Evolutionary conservation across 2,329 filamentous ascomycete species (phyloP).

Genomic region (Mycosphaerella sp.): DNA sequence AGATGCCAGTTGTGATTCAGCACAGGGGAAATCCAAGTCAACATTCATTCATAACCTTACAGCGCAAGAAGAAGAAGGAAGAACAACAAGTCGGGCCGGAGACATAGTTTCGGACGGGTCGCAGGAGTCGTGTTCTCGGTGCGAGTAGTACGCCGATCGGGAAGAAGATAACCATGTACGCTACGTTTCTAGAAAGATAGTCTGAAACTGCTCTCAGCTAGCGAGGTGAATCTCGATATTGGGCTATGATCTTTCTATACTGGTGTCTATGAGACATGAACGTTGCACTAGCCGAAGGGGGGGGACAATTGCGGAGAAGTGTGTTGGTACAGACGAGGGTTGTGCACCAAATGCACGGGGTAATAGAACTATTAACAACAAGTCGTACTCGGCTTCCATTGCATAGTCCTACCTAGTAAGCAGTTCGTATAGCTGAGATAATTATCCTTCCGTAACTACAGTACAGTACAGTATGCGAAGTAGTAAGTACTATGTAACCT

Average conservation of each 20-base stretch:
- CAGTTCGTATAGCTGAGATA: too few species aligned
- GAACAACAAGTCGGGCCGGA: neutral
- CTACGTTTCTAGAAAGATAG: slow-evolving; percentile 5
- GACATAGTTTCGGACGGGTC: neutral
- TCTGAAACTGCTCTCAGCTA: slow-evolving; percentile 2
- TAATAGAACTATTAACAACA: neutral
- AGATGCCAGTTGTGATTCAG: slow-evolving; percentile 21
- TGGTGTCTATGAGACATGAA: slow-evolving; percentile 2
- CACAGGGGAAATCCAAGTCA: slow-evolving; percentile 19
- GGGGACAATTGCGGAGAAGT: slow-evolving; percentile 1
- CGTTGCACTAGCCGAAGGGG: neutral
- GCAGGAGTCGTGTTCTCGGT: slow-evolving; percentile 2
- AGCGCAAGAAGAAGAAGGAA: neutral
- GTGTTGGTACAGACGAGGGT: neutral
- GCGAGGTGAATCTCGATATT: slow-evolving; percentile 8
- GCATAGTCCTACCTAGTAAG: too few species aligned
- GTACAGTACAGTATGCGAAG: too few species aligned
- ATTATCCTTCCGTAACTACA: too few species aligned
- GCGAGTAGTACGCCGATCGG: slow-evolving; percentile 3
- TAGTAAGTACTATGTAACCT: too few species aligned
- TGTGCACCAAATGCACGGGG: neutral
- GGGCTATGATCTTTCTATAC: neutral
- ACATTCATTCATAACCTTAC: slow-evolving; percentile 18
- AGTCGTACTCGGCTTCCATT: neutral
- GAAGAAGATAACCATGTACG: too few species aligned